A percentile compares a stretch with the other conserved stretches of the same genome.
These are phyloP conservation scores for Ziziphus jujuba DNA, from an alignment of 306 rosid species.

Conservation along the genomic window DNA sequence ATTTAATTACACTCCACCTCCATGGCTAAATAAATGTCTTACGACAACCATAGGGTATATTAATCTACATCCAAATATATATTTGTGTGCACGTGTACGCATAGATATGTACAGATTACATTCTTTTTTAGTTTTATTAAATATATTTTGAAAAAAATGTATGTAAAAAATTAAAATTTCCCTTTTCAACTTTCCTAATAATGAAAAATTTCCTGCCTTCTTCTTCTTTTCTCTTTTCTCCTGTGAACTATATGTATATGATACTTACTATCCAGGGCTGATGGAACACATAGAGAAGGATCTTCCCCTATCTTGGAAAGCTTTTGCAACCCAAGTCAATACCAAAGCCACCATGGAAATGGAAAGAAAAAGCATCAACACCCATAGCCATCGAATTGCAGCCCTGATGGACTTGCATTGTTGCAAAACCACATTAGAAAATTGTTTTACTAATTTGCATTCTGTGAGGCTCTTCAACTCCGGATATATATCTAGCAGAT, in stretches of 20 bases:
- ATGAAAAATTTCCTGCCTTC: neutral
- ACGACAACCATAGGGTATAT: conserved; percentile 33
- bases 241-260: neutral
- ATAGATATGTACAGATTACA: too few relatives aligned
- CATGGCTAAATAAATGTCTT: conserved; percentile 36
- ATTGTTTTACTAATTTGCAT: conserved; percentile 49
- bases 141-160: neutral
- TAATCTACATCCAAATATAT: neutral
- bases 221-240: neutral
- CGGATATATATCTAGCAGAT: conserved; percentile 57
- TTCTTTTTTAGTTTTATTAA: too few relatives aligned
- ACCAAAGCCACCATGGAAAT: conserved; percentile 52
- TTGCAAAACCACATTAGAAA: conserved; percentile 48
- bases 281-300: conserved; percentile 29
- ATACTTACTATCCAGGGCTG: conserved; percentile 1
- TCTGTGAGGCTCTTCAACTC: conserved; percentile 52
- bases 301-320: conserved; percentile 40
- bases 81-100: neutral
- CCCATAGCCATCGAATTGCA: conserved; percentile 46
- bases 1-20: conserved; percentile 25
- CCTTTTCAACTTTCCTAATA: too few relatives aligned
- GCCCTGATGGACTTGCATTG: conserved; percentile 56
- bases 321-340: conserved; percentile 38
- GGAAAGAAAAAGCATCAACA: conserved; percentile 54
- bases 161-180: neutral